Conservation (phyloP, 2,329 filamentous ascomycete genomes). For the Rhynchosporium graminicola region DNA sequence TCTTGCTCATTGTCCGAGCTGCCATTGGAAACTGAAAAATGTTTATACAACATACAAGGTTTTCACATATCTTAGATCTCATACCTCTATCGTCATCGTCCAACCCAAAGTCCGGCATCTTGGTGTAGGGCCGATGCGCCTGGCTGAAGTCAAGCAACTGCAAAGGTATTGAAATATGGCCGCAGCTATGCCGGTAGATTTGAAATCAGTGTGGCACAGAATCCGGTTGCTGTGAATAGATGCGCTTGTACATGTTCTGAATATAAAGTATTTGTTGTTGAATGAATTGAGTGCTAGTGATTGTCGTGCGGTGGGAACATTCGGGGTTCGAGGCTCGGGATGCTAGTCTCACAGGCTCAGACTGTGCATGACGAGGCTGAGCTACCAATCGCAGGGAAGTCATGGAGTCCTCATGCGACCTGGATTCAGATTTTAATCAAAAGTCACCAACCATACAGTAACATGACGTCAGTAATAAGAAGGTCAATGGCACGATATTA, state of each 20-base stretch:
- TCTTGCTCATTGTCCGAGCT: conserved; percentile 56
- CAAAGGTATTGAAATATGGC: neutral
- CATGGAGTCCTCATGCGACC: too few species aligned
- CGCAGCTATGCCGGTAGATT: neutral
- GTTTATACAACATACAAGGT: conserved; percentile 13
- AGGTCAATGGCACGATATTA: too few species aligned
- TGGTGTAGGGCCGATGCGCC: conserved; percentile 11
- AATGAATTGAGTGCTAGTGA: too few species aligned
- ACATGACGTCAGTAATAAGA: too few species aligned
- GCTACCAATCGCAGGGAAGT: too few species aligned
- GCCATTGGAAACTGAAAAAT: conserved; percentile 42
- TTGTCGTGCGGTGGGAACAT: too few species aligned
- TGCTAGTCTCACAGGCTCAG: too few species aligned
- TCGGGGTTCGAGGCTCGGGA: too few species aligned
- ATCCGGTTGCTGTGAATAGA: neutral
- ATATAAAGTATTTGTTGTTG: neutral
- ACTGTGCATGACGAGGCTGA: too few species aligned
- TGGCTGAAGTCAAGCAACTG: neutral
- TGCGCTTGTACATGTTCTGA: neutral
- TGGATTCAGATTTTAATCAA: too few species aligned
- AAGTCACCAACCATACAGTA: too few species aligned
- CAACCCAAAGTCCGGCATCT: conserved; percentile 38
- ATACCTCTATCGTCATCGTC: conserved; percentile 41
- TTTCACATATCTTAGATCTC: neutral
- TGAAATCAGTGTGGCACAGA: neutral